Evolutionary conservation across 371 early-diverging fungal species (phyloP).

Genomic region (Entomophthora muscae): DNA sequence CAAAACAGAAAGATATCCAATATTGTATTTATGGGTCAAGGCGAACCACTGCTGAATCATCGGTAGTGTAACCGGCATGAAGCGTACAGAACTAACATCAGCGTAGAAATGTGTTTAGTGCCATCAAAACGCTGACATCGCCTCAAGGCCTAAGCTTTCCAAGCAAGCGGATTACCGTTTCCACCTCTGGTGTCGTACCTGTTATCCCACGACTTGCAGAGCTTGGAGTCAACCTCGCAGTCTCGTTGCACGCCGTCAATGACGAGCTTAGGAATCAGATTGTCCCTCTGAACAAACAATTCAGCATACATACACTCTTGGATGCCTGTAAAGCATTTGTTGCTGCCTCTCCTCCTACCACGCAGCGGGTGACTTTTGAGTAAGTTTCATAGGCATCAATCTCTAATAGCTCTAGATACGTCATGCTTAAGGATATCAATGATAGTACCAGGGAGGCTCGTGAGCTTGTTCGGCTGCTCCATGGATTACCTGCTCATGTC

Average conservation of each 20-base stretch:
- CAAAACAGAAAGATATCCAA: constrained; percentile 39
- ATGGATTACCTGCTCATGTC: constrained; percentile 53
- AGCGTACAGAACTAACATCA: neutral
- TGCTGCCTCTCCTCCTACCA: constrained; percentile 17
- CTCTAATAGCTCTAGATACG: constrained; percentile 28
- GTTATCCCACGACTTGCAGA: constrained; percentile 58
- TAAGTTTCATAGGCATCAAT: constrained; percentile 12
- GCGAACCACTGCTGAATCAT: constrained; percentile 78
- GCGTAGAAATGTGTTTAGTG: constrained; percentile 39
- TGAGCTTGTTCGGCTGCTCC: constrained; percentile 35
- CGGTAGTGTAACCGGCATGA: constrained; percentile 12
- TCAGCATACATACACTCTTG: constrained; percentile 43
- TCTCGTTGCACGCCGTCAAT: constrained; percentile 76
- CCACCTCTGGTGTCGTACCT: constrained; percentile 81
- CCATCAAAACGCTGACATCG: constrained; percentile 55
- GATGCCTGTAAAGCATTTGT: constrained; percentile 50
- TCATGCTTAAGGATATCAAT: constrained; percentile 69
- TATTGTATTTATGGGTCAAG: constrained; percentile 84
- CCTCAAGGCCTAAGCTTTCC: constrained; percentile 42
- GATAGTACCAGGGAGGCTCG: constrained; percentile 50
- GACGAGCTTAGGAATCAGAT: constrained; percentile 56
- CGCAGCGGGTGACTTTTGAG: constrained; percentile 54
- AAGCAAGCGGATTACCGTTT: constrained; percentile 61
- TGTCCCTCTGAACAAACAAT: constrained; percentile 77
- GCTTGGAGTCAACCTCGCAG: constrained; percentile 62